Percentiles rank a stretch among this genome's conserved stretches.
Evolutionary conservation across 768 basidiomycete species (phyloP).

Genomic region (Leccinum arenicola): DNA sequence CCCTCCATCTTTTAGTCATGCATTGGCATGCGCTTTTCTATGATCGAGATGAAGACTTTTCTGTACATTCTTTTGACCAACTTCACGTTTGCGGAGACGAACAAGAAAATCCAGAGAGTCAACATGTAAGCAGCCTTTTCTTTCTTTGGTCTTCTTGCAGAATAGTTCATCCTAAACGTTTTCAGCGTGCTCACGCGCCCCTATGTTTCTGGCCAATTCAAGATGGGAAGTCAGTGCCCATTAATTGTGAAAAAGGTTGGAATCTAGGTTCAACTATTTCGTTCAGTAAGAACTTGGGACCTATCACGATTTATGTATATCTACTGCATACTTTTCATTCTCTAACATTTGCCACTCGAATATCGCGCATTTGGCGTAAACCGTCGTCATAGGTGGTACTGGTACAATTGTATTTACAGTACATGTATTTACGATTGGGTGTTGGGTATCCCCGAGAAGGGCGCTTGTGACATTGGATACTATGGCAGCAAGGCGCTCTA

Average conservation of each 20-base stretch:
- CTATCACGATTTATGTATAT: neutral
- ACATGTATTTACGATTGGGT: neutral
- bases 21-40: slow-evolving; percentile 77
- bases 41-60: slow-evolving; percentile 82
- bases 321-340: neutral
- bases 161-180: neutral
- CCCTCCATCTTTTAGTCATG: slow-evolving; percentile 54
- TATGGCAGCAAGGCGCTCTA: neutral
- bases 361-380: neutral
- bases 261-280: slow-evolving; percentile 1
- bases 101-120: slow-evolving; percentile 51
- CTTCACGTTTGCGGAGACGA: slow-evolving; percentile 56
- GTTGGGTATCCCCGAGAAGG: neutral
- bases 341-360: neutral
- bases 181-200: slow-evolving; percentile 63
- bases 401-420: neutral
- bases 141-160: neutral
- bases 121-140: slow-evolving; percentile 52
- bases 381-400: neutral
- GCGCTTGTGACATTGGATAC: neutral
- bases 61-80: slow-evolving; percentile 65
- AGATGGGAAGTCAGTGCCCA: slow-evolving; percentile 63
- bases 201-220: slow-evolving; percentile 51
- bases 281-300: neutral
- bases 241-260: slow-evolving; percentile 43